Percentiles rank a stretch among this genome's conserved stretches.
Conservation (phyloP, 768 basidiomycete species). For the Tricholoma flavovirens region DNA sequence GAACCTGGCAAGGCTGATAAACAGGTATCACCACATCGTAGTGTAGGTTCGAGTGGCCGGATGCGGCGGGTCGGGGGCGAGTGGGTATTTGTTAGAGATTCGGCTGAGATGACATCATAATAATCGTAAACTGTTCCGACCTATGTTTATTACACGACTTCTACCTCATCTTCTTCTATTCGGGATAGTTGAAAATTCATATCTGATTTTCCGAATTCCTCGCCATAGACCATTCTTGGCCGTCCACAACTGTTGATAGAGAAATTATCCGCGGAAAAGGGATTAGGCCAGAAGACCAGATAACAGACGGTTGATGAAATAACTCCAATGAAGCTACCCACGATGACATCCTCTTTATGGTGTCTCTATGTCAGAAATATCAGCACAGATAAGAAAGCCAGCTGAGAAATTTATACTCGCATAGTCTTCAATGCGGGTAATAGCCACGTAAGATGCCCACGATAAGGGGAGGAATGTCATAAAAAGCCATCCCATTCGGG, state of each 20-base stretch:
- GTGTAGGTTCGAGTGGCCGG: conserved; percentile 35
- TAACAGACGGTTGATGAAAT: conserved; percentile 45
- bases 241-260: conserved; percentile 21
- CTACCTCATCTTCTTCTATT: conserved; percentile 35
- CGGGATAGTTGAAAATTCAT: conserved; percentile 45
- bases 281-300: conserved; percentile 61
- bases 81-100: conserved; percentile 62
- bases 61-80: conserved; percentile 71
- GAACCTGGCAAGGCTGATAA: conserved; percentile 9
- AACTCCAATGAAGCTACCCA: conserved; percentile 54
- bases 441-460: conserved; percentile 56
- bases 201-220: conserved; percentile 18
- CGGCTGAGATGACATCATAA: conserved; percentile 25
- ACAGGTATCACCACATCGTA: conserved; percentile 8
- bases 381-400: neutral
- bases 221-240: conserved; percentile 40
- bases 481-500: conserved; percentile 39
- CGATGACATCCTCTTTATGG: conserved; percentile 65
- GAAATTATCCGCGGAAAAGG: conserved; percentile 41
- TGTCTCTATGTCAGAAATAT: conserved; percentile 39
- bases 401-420: conserved; percentile 30
- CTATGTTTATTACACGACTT: conserved; percentile 30
- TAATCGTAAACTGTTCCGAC: conserved; percentile 16
- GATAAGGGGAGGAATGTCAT: conserved; percentile 49
- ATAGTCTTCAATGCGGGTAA: conserved; percentile 60